These are phyloP conservation scores for Catenaria anguillulae DNA, from an alignment of 371 early-diverging fungal genomes.

Conservation along the genomic window DNA sequence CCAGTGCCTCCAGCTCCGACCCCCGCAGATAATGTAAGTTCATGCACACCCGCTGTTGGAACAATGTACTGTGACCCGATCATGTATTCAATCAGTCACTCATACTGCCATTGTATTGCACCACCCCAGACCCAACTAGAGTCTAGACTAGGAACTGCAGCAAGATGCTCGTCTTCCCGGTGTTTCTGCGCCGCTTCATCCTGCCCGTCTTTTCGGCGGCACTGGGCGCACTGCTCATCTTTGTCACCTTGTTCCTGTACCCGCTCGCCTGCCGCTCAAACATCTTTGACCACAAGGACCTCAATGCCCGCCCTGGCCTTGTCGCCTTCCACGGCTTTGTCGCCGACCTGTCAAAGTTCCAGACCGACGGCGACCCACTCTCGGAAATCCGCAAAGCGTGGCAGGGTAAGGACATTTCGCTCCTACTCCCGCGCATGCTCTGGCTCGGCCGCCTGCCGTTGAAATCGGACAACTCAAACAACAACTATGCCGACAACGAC, in stretches of 20 bases:
- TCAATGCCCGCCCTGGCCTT: neutral
- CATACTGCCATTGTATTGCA: too few species aligned
- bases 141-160: too few species aligned
- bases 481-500: neutral
- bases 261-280: neutral
- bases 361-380: neutral
- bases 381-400: neutral
- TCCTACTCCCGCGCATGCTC: neutral
- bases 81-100: too few species aligned
- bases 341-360: neutral
- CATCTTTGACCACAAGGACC: neutral
- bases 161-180: too few species aligned
- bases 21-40: too few species aligned
- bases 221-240: neutral
- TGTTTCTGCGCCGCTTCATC: neutral
- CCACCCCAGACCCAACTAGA: too few species aligned
- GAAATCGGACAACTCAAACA: neutral
- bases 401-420: neutral
- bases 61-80: too few species aligned
- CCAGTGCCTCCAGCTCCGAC: too few species aligned
- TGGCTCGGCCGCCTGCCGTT: neutral
- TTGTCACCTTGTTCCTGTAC: neutral
- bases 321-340: conserved; percentile 6
- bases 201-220: neutral
- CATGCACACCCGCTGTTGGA: too few species aligned